Evolutionary conservation across 495 filamentous ascomycete species (phyloP).

Genomic region (Oleoguttula mirabilis): DNA sequence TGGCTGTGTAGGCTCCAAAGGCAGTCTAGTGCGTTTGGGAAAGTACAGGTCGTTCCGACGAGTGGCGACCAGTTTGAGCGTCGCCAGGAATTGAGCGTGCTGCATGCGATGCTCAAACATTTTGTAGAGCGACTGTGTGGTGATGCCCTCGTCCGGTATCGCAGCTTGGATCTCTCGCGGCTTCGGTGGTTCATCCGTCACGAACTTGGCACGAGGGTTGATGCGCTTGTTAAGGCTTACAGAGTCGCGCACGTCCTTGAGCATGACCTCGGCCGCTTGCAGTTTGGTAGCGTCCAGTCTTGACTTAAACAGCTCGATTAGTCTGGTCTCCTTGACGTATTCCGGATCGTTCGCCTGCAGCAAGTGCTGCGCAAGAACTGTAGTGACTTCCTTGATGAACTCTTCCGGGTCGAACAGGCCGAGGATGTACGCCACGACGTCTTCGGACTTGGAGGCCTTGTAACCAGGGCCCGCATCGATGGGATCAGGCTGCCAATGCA

Average conservation of each 20-base stretch:
- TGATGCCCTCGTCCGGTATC: constrained; percentile 29
- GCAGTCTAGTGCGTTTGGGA: constrained; percentile 9
- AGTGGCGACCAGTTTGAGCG: constrained; percentile 13
- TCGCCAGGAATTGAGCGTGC: constrained; percentile 9
- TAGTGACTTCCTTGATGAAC: constrained; percentile 88
- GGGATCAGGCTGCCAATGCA: constrained; percentile 84
- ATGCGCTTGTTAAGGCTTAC: constrained; percentile 38
- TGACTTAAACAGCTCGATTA: constrained; percentile 76
- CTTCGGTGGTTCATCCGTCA: constrained; percentile 38
- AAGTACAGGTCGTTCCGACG: constrained; percentile 13
- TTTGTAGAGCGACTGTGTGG: constrained; percentile 1
- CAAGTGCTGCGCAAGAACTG: constrained; percentile 69
- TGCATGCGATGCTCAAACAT: constrained; percentile 8
- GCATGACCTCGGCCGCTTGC: constrained; percentile 93
- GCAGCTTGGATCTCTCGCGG: constrained; percentile 22
- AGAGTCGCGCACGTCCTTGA: constrained; percentile 85
- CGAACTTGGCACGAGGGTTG: constrained; percentile 1
- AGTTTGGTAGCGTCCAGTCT: constrained; percentile 76
- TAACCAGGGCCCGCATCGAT: constrained; percentile 89
- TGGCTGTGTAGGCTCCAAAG: background rate
- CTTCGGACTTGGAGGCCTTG: constrained; percentile 71
- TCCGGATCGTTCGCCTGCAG: constrained; percentile 51
- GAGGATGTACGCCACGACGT: constrained; percentile 85
- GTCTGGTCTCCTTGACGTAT: constrained; percentile 65
- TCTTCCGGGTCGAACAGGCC: constrained; percentile 77